Percentiles rank a stretch among this genome's conserved stretches.
These are phyloP conservation scores for Gossypium trilobum DNA, from an alignment of 441 rosid species.

Conservation along the genomic window DNA sequence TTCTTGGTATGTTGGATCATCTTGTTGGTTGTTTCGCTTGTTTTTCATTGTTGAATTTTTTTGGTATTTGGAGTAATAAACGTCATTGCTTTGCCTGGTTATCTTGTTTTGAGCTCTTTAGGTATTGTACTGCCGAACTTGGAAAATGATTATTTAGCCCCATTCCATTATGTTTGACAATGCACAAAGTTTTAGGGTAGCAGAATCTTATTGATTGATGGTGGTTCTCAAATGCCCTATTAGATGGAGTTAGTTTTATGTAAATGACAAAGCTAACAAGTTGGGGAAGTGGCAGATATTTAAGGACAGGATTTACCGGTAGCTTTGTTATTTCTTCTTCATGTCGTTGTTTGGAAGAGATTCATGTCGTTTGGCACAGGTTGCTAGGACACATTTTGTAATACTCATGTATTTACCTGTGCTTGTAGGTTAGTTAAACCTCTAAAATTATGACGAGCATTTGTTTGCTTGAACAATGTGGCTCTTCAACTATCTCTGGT, in stretches of 20 bases:
- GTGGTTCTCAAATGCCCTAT: not conserved
- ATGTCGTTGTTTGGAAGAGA: not conserved
- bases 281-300: not conserved
- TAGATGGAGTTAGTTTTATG: not conserved
- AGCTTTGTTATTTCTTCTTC: not conserved
- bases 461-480: constrained; percentile 3
- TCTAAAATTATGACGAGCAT: not conserved
- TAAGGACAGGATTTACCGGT: not conserved
- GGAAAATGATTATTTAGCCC: not conserved
- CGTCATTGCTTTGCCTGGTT: constrained; percentile 5
- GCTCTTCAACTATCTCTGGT: not conserved
- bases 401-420: not conserved
- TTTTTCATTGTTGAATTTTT: constrained; percentile 8
- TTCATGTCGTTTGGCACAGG: not conserved
- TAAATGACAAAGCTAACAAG: not conserved
- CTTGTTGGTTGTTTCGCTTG: not conserved
- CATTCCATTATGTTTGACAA: not conserved
- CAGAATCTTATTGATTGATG: not conserved
- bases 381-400: not conserved
- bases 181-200: not conserved
- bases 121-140: not conserved
- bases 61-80: not conserved
- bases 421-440: not conserved
- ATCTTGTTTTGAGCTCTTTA: not conserved
- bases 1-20: constrained; percentile 62